Base-by-base conservation (phyloP, 2,329 filamentous ascomycete species). In the Exophiala sp. region DNA sequence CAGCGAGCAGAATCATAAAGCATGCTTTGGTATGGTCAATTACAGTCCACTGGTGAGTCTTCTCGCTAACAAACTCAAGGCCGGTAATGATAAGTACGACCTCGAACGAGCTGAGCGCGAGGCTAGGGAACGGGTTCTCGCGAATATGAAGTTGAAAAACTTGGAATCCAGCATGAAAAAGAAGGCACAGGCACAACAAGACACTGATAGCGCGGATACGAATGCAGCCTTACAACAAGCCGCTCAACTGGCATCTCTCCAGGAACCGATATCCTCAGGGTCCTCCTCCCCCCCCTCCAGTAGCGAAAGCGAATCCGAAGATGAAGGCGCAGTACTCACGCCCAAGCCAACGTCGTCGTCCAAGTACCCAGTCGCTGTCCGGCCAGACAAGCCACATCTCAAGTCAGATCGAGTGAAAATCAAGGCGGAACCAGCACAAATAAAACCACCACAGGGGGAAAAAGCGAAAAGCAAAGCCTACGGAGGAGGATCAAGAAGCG, bases 1-100 rank as follows among this genome's bases (percentile, higher is more conserved):
- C 88, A 4, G 86, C 88, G 11, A 81, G 79, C 44, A 79, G 91
- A 43, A 86, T 98, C 53, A 82, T 98, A 61, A 88, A 85, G 64
- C 80, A 87, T 53, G 88, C 86, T 46, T 70, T 97, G 62, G 84
- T 87, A 71, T 60, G 46, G 34, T 13, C 14, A 37, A 13, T 9
- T 6, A 9, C 34, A 8, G 11, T 7, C 14, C 16, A 18, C 34
- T 7, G 3, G 34, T 6, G 14, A 5, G 7, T 18, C 7, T 32
- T n/a, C 11, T 3, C 19, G 34, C 48, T 61, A 27, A 50, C 32
- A 4, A 10, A 43, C 18, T 22, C 13, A 41, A 73, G 70, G 64
- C 70, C 47, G 71, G 70, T 29, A 75, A 80, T 63, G 67, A 77
- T 29, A 74, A 75, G 62, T 68, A 73, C 56, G 74, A 79, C 51